These are phyloP conservation scores for Gomphus sp. DNA, from an alignment of 1,284 basidiomycete genomes.

Conservation along the genomic window DNA sequence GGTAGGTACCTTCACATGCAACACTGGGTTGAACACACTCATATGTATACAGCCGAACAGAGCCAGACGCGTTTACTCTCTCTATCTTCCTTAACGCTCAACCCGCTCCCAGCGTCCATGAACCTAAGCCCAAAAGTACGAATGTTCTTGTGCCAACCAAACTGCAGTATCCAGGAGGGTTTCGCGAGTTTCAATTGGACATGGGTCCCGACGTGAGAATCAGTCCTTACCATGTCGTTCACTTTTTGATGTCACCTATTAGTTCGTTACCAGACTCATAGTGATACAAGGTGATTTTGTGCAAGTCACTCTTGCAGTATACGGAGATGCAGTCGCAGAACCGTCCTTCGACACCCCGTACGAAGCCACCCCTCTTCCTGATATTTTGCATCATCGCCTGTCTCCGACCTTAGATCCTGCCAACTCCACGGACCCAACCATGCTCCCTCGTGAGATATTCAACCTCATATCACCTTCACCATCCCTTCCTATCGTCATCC, in stretches of 20 bases:
- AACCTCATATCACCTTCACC: constrained; percentile 46
- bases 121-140: constrained; percentile 39
- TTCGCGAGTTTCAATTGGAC: constrained; percentile 56
- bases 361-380: constrained; percentile 30
- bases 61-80: constrained; percentile 61
- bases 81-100: constrained; percentile 66
- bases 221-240: constrained; percentile 5
- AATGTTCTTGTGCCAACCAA: constrained; percentile 67
- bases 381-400: constrained; percentile 31
- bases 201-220: constrained; percentile 53
- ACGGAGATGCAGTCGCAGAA: constrained; percentile 45
- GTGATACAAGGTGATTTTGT: constrained; percentile 66
- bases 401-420: constrained; percentile 48
- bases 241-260: constrained; percentile 9
- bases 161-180: constrained; percentile 62
- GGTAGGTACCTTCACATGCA: constrained; percentile 39
- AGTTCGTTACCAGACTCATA: constrained; percentile 72
- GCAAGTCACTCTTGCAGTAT: constrained; percentile 57
- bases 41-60: constrained; percentile 42
- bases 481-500: constrained; percentile 48
- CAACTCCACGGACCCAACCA: constrained; percentile 47
- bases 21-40: background rate
- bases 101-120: constrained; percentile 15
- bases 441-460: constrained; percentile 50
- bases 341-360: constrained; percentile 11